Conservation (phyloP, 495 filamentous ascomycete species). For the Pyronema domesticum region DNA sequence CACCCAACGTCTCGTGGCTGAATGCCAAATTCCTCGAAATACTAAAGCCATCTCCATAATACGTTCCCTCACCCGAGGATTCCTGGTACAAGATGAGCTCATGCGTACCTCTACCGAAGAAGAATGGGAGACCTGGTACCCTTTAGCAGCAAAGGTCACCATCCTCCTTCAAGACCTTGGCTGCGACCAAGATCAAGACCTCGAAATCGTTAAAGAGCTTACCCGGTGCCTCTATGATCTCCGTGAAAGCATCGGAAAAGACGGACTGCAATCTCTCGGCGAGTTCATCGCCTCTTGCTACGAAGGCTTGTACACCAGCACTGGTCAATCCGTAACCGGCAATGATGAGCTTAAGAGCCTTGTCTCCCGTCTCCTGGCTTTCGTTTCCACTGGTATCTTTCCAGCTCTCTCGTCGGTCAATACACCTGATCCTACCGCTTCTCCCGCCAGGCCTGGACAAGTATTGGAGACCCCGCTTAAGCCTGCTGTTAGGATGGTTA, state of each 20-base stretch:
- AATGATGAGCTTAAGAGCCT: conserved; percentile 4
- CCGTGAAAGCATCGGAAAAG: conserved; percentile 1
- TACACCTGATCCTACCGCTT: neutral
- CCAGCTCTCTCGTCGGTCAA: neutral
- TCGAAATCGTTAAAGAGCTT: conserved; percentile 6
- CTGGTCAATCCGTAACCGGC: conserved; percentile 3
- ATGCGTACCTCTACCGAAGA: conserved; percentile 8
- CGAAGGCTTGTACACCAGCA: conserved; percentile 1
- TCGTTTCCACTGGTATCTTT: neutral
- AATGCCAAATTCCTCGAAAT: neutral
- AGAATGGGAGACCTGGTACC: conserved; percentile 12
- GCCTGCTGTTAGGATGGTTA: conserved; percentile 4
- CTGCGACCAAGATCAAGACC: neutral
- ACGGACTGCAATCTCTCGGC: conserved; percentile 15
- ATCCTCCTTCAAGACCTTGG: conserved; percentile 13
- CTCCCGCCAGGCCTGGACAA: neutral
- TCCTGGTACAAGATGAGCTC: conserved; percentile 8
- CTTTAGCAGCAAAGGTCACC: conserved; percentile 14
- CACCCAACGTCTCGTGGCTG: conserved; percentile 5
- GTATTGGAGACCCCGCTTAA: conserved; percentile 5
- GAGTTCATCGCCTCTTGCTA: conserved; percentile 16
- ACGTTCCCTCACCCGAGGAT: conserved; percentile 8
- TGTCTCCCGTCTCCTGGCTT: conserved; percentile 6
- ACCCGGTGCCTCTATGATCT: conserved; percentile 9
- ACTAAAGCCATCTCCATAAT: conserved; percentile 6